Percentiles rank a stretch among this genome's conserved stretches.
These are phyloP conservation scores for Chrysosporium queenslandicum DNA, from an alignment of 2,329 filamentous ascomycete species.

Conservation along the genomic window DNA sequence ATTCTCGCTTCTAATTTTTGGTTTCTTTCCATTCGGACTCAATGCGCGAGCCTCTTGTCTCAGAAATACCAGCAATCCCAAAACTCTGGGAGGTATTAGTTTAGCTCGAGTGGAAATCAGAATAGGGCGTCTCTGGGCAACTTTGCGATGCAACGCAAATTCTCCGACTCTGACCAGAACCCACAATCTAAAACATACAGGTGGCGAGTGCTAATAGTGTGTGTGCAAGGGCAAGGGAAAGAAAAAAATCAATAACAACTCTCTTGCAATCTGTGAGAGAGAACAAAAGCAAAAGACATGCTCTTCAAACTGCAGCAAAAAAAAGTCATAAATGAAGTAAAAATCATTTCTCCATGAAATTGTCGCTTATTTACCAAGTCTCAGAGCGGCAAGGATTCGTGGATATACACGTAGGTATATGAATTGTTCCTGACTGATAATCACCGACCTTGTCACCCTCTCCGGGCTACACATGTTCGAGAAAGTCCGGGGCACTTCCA, in stretches of 20 bases:
- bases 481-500: background rate
- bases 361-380: background rate
- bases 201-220: background rate
- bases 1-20: background rate
- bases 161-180: conserved; percentile 1
- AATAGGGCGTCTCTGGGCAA: background rate
- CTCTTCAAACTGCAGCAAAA: background rate
- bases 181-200: background rate
- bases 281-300: background rate
- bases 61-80: background rate
- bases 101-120: background rate
- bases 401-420: too few relatives aligned
- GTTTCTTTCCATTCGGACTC: background rate
- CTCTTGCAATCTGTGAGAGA: too few relatives aligned
- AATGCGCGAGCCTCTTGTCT: background rate
- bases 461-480: background rate
- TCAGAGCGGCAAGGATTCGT: background rate
- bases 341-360: too few relatives aligned
- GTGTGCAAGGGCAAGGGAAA: background rate
- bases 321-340: too few relatives aligned
- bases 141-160: conserved; percentile 5
- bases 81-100: conserved; percentile 2
- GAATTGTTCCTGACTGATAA: too few relatives aligned
- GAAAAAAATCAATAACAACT: too few relatives aligned
- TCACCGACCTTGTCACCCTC: background rate